Evolutionary conservation across 164 flowering plant genomes (phyloP).

Genomic region (Umbellularia californica): DNA sequence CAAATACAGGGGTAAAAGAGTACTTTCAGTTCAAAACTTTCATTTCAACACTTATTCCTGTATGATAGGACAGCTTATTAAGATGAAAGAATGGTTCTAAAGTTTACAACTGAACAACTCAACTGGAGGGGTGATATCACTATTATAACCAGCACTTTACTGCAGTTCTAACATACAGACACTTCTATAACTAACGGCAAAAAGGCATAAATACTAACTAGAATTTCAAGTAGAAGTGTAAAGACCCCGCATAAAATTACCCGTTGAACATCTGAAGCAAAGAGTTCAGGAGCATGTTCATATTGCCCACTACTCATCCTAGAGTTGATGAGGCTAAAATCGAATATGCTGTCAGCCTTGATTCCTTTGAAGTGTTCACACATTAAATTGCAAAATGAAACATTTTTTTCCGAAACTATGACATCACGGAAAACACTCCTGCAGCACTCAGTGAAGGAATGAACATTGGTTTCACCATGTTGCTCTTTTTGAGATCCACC

Average conservation of each 20-base stretch:
- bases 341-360: constrained; percentile 45
- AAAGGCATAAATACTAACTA: background rate
- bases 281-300: constrained; percentile 57
- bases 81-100: background rate
- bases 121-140: background rate
- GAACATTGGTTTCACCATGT: constrained; percentile 15
- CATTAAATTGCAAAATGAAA: constrained; percentile 56
- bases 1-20: background rate
- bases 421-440: constrained; percentile 41
- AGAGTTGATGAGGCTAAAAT: constrained; percentile 42
- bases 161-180: too few species aligned
- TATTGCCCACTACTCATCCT: constrained; percentile 69
- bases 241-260: constrained; percentile 21
- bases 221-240: background rate
- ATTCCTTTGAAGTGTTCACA: constrained; percentile 58
- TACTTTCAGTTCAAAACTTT: background rate
- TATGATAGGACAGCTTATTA: background rate
- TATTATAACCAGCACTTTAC: background rate
- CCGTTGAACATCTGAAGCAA: constrained; percentile 64
- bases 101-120: background rate
- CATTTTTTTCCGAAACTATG: constrained; percentile 51
- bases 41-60: background rate
- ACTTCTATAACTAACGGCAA: too few species aligned
- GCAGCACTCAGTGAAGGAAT: constrained; percentile 33
- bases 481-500: constrained; percentile 20